A percentile compares a stretch with the other conserved stretches of the same genome.
These are phyloP conservation scores for Metarhizium rileyi DNA, from an alignment of 2,329 filamentous ascomycete species.

Conservation along the genomic window DNA sequence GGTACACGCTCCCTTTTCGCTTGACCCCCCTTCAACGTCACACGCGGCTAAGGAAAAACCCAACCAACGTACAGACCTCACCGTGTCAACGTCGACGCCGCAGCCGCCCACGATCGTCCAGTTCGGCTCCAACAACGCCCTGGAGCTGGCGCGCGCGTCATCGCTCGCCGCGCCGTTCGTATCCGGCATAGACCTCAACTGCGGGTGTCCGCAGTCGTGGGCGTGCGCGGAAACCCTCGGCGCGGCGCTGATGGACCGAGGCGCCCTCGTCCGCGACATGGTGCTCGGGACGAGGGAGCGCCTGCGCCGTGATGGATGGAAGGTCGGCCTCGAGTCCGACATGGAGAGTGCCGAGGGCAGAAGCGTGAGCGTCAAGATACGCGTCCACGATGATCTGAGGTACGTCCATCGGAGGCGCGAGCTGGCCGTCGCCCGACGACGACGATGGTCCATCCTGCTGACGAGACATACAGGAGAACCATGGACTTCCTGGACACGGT, in stretches of 20 bases:
- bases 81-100: constrained; percentile 40
- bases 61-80: constrained; percentile 41
- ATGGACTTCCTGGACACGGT: constrained; percentile 55
- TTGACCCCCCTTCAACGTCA: neutral
- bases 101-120: constrained; percentile 56
- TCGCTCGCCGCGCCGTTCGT: constrained; percentile 51
- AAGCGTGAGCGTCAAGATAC: constrained; percentile 61
- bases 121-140: constrained; percentile 53
- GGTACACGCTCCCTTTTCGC: constrained; percentile 26
- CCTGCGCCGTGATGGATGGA: constrained; percentile 44
- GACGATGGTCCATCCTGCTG: neutral
- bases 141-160: constrained; percentile 53
- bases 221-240: constrained; percentile 59
- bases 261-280: constrained; percentile 57
- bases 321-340: constrained; percentile 33
- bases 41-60: neutral
- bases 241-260: constrained; percentile 57
- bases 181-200: constrained; percentile 60
- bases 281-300: constrained; percentile 45
- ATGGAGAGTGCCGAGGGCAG: constrained; percentile 34
- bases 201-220: constrained; percentile 65
- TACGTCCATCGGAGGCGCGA: too few relatives aligned
- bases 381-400: constrained; percentile 56
- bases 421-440: neutral
- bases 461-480: constrained; percentile 30